Percentiles rank a stretch among this genome's conserved stretches.
These are phyloP conservation scores for Cercospora janseana DNA, from an alignment of 2,329 filamentous ascomycete genomes.

Conservation along the genomic window DNA sequence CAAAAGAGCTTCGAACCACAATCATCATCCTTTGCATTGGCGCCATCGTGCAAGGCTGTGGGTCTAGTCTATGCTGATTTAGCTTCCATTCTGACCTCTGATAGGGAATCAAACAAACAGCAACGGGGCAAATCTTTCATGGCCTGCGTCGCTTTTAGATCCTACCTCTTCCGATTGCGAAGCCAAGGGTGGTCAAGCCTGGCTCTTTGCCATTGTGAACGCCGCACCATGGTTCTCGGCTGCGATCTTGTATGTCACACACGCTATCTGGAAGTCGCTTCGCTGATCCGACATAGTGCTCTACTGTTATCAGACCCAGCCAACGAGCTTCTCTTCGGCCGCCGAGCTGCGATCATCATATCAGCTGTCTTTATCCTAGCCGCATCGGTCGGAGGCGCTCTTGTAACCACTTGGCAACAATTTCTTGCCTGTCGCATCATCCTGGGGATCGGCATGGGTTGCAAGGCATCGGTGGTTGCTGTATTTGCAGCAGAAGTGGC, in stretches of 20 bases:
- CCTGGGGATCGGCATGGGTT: slow-evolving; percentile 38
- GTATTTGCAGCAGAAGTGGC: slow-evolving; percentile 38
- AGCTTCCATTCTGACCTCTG: neutral
- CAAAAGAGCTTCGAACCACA: slow-evolving; percentile 35
- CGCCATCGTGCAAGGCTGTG: slow-evolving; percentile 36
- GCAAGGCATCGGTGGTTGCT: slow-evolving; percentile 36
- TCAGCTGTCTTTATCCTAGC: slow-evolving; percentile 35
- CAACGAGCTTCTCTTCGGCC: slow-evolving; percentile 36
- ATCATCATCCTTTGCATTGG: slow-evolving; percentile 37
- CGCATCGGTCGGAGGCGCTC: slow-evolving; percentile 34
- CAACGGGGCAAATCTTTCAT: slow-evolving; percentile 38
- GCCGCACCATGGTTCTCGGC: slow-evolving; percentile 37
- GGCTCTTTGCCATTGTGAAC: slow-evolving; percentile 38
- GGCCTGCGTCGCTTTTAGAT: slow-evolving; percentile 27
- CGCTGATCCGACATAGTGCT: slow-evolving; percentile 20
- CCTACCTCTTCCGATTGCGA: neutral
- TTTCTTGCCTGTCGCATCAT: slow-evolving; percentile 36
- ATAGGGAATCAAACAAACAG: slow-evolving; percentile 36
- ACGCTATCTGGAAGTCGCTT: neutral
- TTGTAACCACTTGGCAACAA: slow-evolving; percentile 30
- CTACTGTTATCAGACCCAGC: slow-evolving; percentile 36
- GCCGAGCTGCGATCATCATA: slow-evolving; percentile 33
- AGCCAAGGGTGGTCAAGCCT: slow-evolving; percentile 19
- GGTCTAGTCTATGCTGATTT: neutral
- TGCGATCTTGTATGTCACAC: slow-evolving; percentile 23